Evolutionary conservation across 1,284 basidiomycete genomes (phyloP), one percentile per base, ranked within the genome.

Genomic region (Cutaneotrichosporon mucoides): DNA sequence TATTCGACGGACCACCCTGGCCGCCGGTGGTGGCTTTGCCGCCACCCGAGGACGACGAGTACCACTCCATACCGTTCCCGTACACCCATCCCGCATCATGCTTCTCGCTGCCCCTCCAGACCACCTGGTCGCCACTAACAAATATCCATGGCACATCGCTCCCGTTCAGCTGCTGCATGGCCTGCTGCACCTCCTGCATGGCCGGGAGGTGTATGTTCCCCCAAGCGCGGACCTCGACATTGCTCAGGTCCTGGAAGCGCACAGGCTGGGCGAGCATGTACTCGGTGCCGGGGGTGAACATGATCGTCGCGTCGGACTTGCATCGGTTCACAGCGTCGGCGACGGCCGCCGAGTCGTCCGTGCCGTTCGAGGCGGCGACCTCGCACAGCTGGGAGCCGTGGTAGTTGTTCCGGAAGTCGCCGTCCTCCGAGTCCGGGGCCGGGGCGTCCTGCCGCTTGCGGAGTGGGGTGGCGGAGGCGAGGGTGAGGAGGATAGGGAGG

Each of bases 181-280:
- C 44, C 44, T 46, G 47, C 12, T 35, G 34, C 5, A 48, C 34
- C 5, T 10, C 47, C 6, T 6, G 34, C 35, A 6, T 46, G n/a
- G n/a, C 24, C n/a, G 44, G 44, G 15, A 48, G 11, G 47, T 13
- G 34, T 5, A 48, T 11, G 47, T 48, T 48, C 11, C 47, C 47
- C 47, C 47, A 48, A 6, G 12, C 5, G 47, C 47, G 47, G 35
- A 48, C 47, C 12, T 36, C 47, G 47, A 48, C 47, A 12, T 48
- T 48, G 47, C 36, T 48, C 11, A 48, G 35, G 47, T 48, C 47
- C 47, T 48, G 47, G 47, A 48, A 48, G 35, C 47, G 47, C 8
- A 48, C 47, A 4, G 47, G 47, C 11, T 34, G 9, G 34, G 9
- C 13, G 47, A 48, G 33, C 10, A 8, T 48, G 47, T 48, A 48